Evolutionary conservation across 2,329 filamentous ascomycete species (phyloP), one percentile per base, ranked within the genome.

Genomic region (Clonostachys solani): DNA sequence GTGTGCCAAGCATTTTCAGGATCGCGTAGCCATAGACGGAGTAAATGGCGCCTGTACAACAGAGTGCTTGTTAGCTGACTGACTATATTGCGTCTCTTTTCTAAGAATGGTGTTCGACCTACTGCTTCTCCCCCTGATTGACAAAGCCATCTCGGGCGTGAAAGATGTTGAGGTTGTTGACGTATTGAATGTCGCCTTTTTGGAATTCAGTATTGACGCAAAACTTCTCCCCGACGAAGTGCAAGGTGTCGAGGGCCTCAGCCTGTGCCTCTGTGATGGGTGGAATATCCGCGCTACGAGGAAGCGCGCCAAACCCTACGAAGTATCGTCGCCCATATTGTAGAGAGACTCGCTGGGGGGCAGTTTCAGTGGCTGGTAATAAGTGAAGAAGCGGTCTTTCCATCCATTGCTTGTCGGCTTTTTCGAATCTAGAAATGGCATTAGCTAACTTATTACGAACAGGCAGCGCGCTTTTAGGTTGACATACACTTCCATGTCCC

Each of bases 241-340:
- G 73, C 42, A 80, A 54, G 0, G 74, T 67, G 49, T 78, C 75
- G 3, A 80, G 63, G 0, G 76, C 76, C 50, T 79, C 75, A 5
- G 73, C 71, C 51, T 80, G 77, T 0, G 72, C 72, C 50, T 77
- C 72, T 0, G 72, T 75, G 48, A 79, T 74, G 15, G 81, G 72
- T 12, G 83, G 81, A 44, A 86, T 78, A 17, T 72, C 58, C 1
- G 67, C 47, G 8, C 69, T 75, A 42, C 81, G 69, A 4, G 80
- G 79, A 2, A 81, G 65, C 0, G 71, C 71, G 50, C 73, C 71
- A 55, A 77, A 84, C 3, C 83, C 68, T 46, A 80, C 81, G 51
- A 84, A 84, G 19, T 65, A 68, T 2, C 81, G 72, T 4, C 82
- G 74, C 0, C 75, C 78, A 51, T 84, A 86, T 50, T 85, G 80